phyloP scores from a whole-genome alignment of 2,329 filamentous ascomycete genomes.

The Colletotrichum horii region DNA sequence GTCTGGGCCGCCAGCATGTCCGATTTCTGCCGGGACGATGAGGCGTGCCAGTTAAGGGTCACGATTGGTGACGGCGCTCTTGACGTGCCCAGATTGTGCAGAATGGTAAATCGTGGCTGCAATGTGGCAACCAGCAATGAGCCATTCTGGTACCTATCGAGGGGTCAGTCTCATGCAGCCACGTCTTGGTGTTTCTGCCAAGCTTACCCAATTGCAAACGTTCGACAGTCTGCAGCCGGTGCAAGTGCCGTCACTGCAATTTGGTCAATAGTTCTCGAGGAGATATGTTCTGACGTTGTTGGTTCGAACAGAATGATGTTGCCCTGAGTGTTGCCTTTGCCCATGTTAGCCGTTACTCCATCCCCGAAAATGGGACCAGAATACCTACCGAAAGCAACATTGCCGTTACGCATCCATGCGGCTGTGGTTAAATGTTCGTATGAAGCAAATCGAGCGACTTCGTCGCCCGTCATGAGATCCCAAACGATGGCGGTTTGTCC shows the following conservation, averaged over 20 bases:
- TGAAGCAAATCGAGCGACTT: constrained; percentile 89
- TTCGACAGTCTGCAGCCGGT: constrained; percentile 86
- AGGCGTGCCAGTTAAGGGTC: constrained; percentile 92
- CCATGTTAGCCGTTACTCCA: constrained; percentile 27
- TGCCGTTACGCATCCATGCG: constrained; percentile 96
- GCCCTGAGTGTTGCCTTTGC: constrained; percentile 84
- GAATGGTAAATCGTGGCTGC: constrained; percentile 89
- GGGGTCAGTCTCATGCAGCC: constrained; percentile 12
- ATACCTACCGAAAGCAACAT: constrained; percentile 88
- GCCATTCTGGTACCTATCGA: constrained; percentile 85
- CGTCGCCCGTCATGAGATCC: constrained; percentile 91
- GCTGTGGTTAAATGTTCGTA: constrained; percentile 87
- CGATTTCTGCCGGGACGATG: constrained; percentile 92
- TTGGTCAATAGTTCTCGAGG: constrained; percentile 85
- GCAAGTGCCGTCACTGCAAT: constrained; percentile 95
- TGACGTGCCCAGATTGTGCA: constrained; percentile 89
- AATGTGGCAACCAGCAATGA: constrained; percentile 89
- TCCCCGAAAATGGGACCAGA: neutral
- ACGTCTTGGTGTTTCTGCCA: neutral
- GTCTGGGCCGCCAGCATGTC: constrained; percentile 97
- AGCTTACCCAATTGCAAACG: constrained; percentile 90
- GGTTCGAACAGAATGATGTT: constrained; percentile 96
- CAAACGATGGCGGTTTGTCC: constrained; percentile 94
- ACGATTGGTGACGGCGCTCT: constrained; percentile 86
- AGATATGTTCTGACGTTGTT: constrained; percentile 89